Base-by-base conservation (phyloP, 75 land plant species). In the Sequoiadendron giganteum region DNA sequence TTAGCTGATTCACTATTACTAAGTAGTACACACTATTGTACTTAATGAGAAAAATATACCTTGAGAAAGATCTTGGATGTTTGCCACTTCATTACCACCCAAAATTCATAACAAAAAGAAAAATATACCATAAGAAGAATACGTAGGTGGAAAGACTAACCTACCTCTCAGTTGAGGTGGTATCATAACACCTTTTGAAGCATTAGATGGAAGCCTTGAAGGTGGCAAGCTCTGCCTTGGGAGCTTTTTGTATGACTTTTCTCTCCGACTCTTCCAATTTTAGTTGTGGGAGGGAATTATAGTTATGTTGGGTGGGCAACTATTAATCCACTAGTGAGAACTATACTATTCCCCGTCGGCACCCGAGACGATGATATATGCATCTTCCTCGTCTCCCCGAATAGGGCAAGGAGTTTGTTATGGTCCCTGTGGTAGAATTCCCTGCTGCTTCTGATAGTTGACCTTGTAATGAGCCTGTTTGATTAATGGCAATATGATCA, bases 91-190 rank as follows among this genome's bases (percentile, higher is more conserved):
- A 79, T 25, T 79, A 19, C 8, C 42, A 39, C 10, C 25, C 40
- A 79, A 8, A 8, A 55, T 40, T 79, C 8, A 79, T 10, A 79
- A 79, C 2, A 10, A 1, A 42, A 79, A 39, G 21, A 39, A 79
- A 18, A 36, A 79, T 39, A 39, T 21, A 1, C 25, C 45, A 79
- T 9, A 42, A 42, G 19, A 42, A 79, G 10, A 79, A 40, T 79
- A 18, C 16, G 21, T 79, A 19, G 16, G 25, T 40, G 6, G 28
- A 79, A 40, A 40, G 70, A 89, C 93, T 77, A 58, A 94, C 96
- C 95, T 95, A 85, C 96, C 95, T 39, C 85, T 87, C 38, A 95
- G 88, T 86, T 95, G 96, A 54, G 96, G 96, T 21, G 95, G 96
- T 86, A 95, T 75, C 21, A 95, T 88, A 77, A 52, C 0, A 52